These are phyloP conservation scores for Flaveria trinervia DNA, from an alignment of 129 eudicot genomes.

Conservation along the genomic window DNA sequence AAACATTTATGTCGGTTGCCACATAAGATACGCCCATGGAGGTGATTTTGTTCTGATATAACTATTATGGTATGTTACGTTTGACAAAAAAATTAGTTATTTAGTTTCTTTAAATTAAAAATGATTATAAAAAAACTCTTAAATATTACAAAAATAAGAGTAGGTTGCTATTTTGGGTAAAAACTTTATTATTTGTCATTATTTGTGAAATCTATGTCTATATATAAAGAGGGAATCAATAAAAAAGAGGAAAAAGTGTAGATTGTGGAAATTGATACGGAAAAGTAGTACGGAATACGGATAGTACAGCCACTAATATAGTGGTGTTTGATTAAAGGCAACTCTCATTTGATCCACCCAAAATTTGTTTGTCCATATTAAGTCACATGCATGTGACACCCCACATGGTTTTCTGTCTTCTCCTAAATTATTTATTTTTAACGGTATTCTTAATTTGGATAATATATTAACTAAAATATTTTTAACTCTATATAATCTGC, in stretches of 20 bases:
- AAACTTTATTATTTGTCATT: not conserved
- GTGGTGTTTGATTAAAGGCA: conserved; percentile 13
- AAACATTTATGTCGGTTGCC: too few species aligned
- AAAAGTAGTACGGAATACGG: conserved; percentile 41
- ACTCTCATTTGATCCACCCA: conserved; percentile 6
- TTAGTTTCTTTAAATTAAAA: too few species aligned
- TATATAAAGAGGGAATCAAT: not conserved
- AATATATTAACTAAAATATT: not conserved
- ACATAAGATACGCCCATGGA: too few species aligned
- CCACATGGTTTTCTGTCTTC: conserved; percentile 33
- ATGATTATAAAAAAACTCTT: not conserved
- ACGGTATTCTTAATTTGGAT: not conserved
- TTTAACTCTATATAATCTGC: too few species aligned
- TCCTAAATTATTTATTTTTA: too few species aligned
- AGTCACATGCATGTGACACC: conserved; percentile 36
- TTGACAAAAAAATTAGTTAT: too few species aligned
- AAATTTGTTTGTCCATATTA: conserved; percentile 17
- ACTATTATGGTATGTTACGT: too few species aligned
- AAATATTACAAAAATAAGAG: not conserved
- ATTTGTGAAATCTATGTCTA: not conserved
- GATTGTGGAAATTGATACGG: conserved; percentile 34
- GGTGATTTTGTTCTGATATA: too few species aligned
- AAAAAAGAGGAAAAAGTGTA: not conserved
- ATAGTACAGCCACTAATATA: conserved; percentile 15
- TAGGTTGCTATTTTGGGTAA: not conserved